phyloP scores from a whole-genome alignment of 139 green algal genomes.

The Pedinophyceae sp. region DNA sequence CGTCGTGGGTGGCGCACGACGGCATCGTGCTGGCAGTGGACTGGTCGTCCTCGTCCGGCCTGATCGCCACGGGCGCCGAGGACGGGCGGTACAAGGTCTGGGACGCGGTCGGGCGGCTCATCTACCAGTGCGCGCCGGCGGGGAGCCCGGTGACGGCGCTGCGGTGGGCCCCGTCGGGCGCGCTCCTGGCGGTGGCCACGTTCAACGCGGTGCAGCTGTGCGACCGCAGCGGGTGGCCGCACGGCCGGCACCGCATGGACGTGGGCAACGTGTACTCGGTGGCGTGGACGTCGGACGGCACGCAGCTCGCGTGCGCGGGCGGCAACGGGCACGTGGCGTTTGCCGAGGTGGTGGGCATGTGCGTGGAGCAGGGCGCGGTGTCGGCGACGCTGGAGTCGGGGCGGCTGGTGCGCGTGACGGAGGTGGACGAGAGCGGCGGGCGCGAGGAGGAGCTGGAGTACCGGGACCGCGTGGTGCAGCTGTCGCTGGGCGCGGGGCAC shows the following conservation, averaged over 20 bases:
- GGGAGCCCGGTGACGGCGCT: slow-evolving; percentile 37
- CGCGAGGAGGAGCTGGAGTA: slow-evolving; percentile 56
- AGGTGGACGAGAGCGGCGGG: slow-evolving; percentile 33
- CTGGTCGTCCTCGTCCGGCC: slow-evolving; percentile 45
- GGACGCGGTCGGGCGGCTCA: slow-evolving; percentile 45
- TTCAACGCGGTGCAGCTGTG: slow-evolving; percentile 50
- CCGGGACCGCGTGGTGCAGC: slow-evolving; percentile 48
- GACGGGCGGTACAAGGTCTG: slow-evolving; percentile 68
- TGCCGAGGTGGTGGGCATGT: slow-evolving; percentile 21
- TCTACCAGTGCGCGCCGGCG: slow-evolving; percentile 35
- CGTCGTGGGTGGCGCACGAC: slow-evolving; percentile 1
- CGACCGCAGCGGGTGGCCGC: slow-evolving; percentile 37
- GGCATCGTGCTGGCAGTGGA: slow-evolving; percentile 34
- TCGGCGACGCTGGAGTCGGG: slow-evolving; percentile 27
- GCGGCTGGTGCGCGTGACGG: slow-evolving; percentile 12
- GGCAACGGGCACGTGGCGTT: slow-evolving; percentile 37
- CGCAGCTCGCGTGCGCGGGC: slow-evolving; percentile 36
- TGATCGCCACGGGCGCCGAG: slow-evolving; percentile 55
- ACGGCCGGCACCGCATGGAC: slow-evolving; percentile 8
- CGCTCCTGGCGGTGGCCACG: slow-evolving; percentile 42
- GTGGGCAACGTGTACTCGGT: slow-evolving; percentile 29
- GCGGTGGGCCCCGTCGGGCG: slow-evolving; percentile 40
- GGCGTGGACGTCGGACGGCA: slow-evolving; percentile 51
- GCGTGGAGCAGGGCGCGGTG: slow-evolving; percentile 13
- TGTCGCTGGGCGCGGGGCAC: slow-evolving; percentile 41